Percentiles rank a stretch among this genome's conserved stretches.
Conservation (phyloP, 2,329 filamentous ascomycete genomes). For the Ambrosiella xylebori region DNA sequence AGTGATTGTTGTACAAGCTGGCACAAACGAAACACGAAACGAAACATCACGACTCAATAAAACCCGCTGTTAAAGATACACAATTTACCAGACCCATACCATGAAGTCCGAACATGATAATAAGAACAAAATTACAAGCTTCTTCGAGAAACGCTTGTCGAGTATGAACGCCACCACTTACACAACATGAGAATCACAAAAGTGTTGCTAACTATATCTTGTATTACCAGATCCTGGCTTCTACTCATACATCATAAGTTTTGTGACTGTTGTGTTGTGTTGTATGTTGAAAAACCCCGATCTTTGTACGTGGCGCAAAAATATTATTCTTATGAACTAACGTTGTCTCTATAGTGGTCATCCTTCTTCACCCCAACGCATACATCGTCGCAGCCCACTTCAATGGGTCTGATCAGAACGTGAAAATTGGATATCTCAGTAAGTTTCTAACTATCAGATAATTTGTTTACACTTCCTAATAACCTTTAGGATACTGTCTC, state of each 20-base stretch:
- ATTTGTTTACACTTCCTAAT: neutral
- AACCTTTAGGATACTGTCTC: conserved; percentile 4
- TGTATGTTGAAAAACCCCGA: conserved; percentile 1
- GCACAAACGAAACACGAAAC: too few species aligned
- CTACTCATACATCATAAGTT: conserved; percentile 3
- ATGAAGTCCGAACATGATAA: neutral
- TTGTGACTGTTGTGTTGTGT: conserved; percentile 4
- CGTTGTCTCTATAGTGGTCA: neutral
- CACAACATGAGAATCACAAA: neutral
- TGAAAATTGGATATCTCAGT: conserved; percentile 5
- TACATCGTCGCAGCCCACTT: neutral
- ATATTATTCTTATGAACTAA: neutral
- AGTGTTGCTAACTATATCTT: neutral
- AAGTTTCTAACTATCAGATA: neutral
- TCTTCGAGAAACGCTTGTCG: conserved; percentile 3
- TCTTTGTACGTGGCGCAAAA: neutral
- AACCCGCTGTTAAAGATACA: too few species aligned
- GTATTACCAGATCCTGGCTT: conserved; percentile 4
- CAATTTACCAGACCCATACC: too few species aligned
- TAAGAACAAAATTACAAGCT: neutral
- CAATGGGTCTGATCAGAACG: neutral
- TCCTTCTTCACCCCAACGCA: neutral
- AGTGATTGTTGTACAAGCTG: too few species aligned
- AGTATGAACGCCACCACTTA: conserved; percentile 4
- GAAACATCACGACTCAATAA: too few species aligned